A percentile compares a stretch with the other conserved stretches of the same genome.
Evolutionary conservation across 2,329 filamentous ascomycete genomes (phyloP).

Genomic region (Fusarium sp.): DNA sequence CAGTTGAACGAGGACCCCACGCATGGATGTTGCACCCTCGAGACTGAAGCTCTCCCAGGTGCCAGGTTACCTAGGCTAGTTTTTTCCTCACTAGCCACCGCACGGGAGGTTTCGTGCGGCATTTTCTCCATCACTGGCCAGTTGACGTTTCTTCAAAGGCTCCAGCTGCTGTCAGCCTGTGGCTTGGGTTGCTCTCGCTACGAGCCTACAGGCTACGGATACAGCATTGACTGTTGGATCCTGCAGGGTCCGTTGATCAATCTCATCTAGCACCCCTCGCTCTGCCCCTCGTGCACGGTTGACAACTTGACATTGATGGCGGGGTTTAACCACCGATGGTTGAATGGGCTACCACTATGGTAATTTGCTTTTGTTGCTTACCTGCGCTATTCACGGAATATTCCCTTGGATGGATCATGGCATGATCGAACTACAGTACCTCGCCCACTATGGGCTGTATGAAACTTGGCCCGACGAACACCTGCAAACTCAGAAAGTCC

Average conservation of each 20-base stretch:
- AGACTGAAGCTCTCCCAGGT: constrained; percentile 7
- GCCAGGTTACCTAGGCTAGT: neutral
- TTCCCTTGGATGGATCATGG: neutral
- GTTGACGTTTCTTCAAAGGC: neutral
- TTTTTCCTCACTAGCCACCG: constrained; percentile 23
- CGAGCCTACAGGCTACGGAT: neutral
- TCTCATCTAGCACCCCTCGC: constrained; percentile 39
- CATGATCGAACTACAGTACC: neutral
- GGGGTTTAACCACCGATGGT: constrained; percentile 22
- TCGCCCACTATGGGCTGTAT: constrained; percentile 6
- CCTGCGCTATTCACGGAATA: neutral
- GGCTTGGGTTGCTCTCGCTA: constrained; percentile 18
- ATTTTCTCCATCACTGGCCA: constrained; percentile 31
- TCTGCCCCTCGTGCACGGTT: constrained; percentile 39
- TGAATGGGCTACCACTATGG: neutral
- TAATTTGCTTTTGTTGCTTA: neutral
- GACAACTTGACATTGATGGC: constrained; percentile 23
- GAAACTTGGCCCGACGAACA: neutral
- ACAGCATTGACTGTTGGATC: constrained; percentile 8
- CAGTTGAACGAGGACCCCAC: constrained; percentile 24
- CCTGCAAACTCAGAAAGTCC: neutral
- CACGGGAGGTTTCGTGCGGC: constrained; percentile 23
- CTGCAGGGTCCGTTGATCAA: constrained; percentile 45
- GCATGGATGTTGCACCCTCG: constrained; percentile 1
- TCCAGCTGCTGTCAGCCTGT: neutral